Conservation (phyloP, 805 yeast species). For the Candida krabiensis region DNA sequence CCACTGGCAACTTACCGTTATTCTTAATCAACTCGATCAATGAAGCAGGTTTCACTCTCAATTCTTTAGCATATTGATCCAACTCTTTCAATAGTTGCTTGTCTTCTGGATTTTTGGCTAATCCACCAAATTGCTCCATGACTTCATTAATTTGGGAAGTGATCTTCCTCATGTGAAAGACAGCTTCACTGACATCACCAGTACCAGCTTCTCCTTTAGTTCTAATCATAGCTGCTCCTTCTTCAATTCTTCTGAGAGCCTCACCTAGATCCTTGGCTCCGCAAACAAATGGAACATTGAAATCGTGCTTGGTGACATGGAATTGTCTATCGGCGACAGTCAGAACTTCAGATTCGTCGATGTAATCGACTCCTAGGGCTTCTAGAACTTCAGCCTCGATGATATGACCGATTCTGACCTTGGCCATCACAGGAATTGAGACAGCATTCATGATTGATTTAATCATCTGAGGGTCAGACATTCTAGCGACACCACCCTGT, state of each 20-base stretch:
- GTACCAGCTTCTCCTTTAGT: constrained; percentile 91
- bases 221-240: constrained; percentile 86
- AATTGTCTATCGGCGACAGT: constrained; percentile 74
- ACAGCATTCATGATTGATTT: constrained; percentile 69
- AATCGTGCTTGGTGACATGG: constrained; percentile 62
- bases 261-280: constrained; percentile 83
- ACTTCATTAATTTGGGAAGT: constrained; percentile 53
- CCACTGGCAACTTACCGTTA: constrained; percentile 71
- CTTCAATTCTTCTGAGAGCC: constrained; percentile 73
- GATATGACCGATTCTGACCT: constrained; percentile 78
- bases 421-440: constrained; percentile 80
- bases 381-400: constrained; percentile 81
- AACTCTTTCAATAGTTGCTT: constrained; percentile 33
- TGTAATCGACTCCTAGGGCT: constrained; percentile 71
- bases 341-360: constrained; percentile 82
- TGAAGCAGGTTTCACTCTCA: constrained; percentile 59
- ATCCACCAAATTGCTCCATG: constrained; percentile 17
- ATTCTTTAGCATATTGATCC: constrained; percentile 49
- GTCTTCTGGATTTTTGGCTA: constrained; percentile 2
- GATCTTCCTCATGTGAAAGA: constrained; percentile 67
- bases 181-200: constrained; percentile 83
- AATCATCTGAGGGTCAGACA: constrained; percentile 84
- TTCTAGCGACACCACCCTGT: constrained; percentile 79
- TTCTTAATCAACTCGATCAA: constrained; percentile 49
- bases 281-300: constrained; percentile 77